Conservation (phyloP, 2,329 filamentous ascomycete species). For the Trichoderma arundinaceum region DNA sequence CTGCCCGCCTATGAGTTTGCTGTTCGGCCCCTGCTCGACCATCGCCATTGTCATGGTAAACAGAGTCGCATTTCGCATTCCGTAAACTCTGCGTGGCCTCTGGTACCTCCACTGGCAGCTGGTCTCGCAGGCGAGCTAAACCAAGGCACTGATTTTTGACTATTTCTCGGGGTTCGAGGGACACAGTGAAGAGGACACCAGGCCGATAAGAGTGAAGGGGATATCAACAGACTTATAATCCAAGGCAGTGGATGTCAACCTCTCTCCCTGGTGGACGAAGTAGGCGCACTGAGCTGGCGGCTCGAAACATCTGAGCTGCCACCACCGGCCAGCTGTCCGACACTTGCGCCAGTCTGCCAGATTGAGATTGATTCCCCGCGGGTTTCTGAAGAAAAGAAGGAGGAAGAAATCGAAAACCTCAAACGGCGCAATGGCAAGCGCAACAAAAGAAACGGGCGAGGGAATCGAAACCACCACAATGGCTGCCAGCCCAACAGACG, state of each 20-base stretch:
- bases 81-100: slow-evolving; percentile 11
- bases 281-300: neutral
- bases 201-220: neutral
- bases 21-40: neutral
- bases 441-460: slow-evolving; percentile 9
- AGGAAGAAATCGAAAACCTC: neutral
- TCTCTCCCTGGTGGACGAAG: neutral
- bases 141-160: neutral
- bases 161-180: neutral
- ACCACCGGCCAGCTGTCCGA: slow-evolving; percentile 10
- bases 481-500: neutral
- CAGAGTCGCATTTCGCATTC: slow-evolving; percentile 3
- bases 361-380: neutral
- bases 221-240: neutral
- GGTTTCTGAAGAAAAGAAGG: neutral
- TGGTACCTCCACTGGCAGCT: neutral
- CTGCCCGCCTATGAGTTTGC: slow-evolving; percentile 5
- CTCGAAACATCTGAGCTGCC: neutral
- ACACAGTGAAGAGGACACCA: neutral
- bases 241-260: neutral
- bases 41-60: slow-evolving; percentile 24
- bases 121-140: neutral
- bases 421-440: slow-evolving; percentile 8
- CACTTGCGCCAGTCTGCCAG: slow-evolving; percentile 4
- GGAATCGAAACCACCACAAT: neutral